Evolutionary conservation across 2,329 filamentous ascomycete genomes (phyloP), one percentile per base, ranked within the genome.

Genomic region (Pseudogymnoascus sp.): DNA sequence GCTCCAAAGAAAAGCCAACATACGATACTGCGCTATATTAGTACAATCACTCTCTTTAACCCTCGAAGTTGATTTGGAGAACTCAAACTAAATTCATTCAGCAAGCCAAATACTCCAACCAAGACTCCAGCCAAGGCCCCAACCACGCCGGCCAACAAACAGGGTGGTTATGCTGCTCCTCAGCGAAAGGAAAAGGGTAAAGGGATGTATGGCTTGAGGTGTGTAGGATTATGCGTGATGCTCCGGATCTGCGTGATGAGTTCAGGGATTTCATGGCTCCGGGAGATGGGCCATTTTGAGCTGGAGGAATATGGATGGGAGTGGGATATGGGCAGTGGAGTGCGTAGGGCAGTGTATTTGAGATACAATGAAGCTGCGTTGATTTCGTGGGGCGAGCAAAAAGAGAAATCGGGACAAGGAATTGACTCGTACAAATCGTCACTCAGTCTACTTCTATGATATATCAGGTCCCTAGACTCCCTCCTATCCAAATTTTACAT

Each of bases 401-500:
- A 19, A 41, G n/a, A 19, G 5, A 41, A 19, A 41, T 28, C 30
- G 8, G 30, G 9, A 33, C 30, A 2, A 33, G 12, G 7, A 4
- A 49, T 52, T 52, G 14, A 30, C 12, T 52, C 45, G 25, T 52
- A 30, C 7, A 52, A 16, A 9, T 52, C 45, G 25, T 52, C 45
- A 30, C 23, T 16, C 25, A 52, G n/a, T 8, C 33, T 33, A 19
- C 9, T 30, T 30, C 25, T 19, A 55, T 55, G 16, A 55, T 55
- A 55, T 33, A 55, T 12, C n/a, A 33, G 25, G 28, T n/a, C 6
- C 16, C 28, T n/a, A 33, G 45, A 30, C n/a, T 19, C 25, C 25
- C 2, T 30, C 28, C 8, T 33, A 16, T 33, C 9, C 9, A 33
- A 33, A 33, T 33, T 30, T 73, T 69, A 81, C 67, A 80, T 71